These are phyloP conservation scores for Sutorius eximius DNA, from an alignment of 1,284 basidiomycete genomes.

Conservation along the genomic window DNA sequence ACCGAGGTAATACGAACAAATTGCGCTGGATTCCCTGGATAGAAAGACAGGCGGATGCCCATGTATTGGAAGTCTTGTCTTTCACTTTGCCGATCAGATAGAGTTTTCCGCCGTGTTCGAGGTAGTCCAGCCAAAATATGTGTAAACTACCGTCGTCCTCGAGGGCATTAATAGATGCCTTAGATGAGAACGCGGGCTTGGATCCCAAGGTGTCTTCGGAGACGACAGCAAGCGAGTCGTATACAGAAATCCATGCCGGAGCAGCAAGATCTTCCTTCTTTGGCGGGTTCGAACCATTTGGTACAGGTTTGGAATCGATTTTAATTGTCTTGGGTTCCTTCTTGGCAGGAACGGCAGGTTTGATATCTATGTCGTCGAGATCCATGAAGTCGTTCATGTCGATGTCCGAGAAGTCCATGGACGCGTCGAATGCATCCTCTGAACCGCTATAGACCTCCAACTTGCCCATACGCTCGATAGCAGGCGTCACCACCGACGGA, in stretches of 20 bases:
- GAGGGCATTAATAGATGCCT: constrained; percentile 51
- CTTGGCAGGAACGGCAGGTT: constrained; percentile 35
- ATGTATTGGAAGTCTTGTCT: constrained; percentile 64
- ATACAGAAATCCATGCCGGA: constrained; percentile 75
- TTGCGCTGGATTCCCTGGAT: constrained; percentile 89
- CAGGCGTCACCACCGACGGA: constrained; percentile 45
- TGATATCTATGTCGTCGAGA: constrained; percentile 47
- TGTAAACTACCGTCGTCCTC: constrained; percentile 82
- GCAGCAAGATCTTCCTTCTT: constrained; percentile 49
- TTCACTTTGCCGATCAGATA: constrained; percentile 89
- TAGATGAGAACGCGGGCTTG: constrained; percentile 48
- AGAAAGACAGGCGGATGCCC: constrained; percentile 87
- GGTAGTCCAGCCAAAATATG: constrained; percentile 94
- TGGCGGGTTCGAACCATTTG: constrained; percentile 28
- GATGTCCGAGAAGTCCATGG: constrained; percentile 52
- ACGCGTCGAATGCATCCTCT: constrained; percentile 52
- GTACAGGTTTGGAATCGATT: constrained; percentile 28
- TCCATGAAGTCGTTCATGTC: constrained; percentile 42
- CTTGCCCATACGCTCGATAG: constrained; percentile 54
- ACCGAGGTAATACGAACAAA: constrained; percentile 88
- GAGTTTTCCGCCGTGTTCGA: constrained; percentile 77
- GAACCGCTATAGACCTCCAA: constrained; percentile 57
- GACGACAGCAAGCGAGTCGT: constrained; percentile 65
- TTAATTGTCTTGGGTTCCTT: constrained; percentile 29
- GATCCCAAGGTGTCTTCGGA: constrained; percentile 50